A percentile compares a stretch with the other conserved stretches of the same genome.
Conservation (phyloP, 805 yeast species). For the Maudiozyma saulgeensis region DNA sequence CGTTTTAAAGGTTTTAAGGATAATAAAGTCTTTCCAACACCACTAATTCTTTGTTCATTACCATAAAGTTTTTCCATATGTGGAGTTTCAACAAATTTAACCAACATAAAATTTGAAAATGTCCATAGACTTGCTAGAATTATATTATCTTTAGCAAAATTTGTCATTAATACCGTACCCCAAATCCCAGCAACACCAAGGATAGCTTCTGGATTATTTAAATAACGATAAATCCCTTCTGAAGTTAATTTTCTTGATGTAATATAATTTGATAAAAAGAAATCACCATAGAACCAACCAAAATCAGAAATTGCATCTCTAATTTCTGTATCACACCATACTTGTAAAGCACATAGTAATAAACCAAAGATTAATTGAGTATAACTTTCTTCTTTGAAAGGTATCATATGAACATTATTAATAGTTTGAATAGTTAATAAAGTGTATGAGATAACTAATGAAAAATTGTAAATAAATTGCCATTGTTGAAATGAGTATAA, state of each 20-base stretch:
- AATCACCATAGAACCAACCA: slow-evolving; percentile 90
- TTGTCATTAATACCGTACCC: slow-evolving; percentile 56
- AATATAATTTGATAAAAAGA: slow-evolving; percentile 51
- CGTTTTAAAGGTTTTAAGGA: slow-evolving; percentile 29
- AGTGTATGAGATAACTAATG: slow-evolving; percentile 47
- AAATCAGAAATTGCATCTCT: slow-evolving; percentile 65
- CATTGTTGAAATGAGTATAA: slow-evolving; percentile 62
- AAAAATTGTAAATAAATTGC: slow-evolving; percentile 52
- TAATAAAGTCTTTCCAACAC: slow-evolving; percentile 36
- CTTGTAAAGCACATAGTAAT: slow-evolving; percentile 47
- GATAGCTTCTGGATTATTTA: slow-evolving; percentile 74
- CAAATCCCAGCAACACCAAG: slow-evolving; percentile 72
- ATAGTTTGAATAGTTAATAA: slow-evolving; percentile 35
- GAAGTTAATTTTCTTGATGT: slow-evolving; percentile 48
- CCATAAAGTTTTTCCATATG: slow-evolving; percentile 75
- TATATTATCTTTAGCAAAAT: slow-evolving; percentile 39
- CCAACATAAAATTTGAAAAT: slow-evolving; percentile 51
- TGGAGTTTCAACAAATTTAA: slow-evolving; percentile 64
- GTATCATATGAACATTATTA: slow-evolving; percentile 23
- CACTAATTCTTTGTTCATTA: slow-evolving; percentile 46
- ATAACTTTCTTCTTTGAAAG: slow-evolving; percentile 14
- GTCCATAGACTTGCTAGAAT: slow-evolving; percentile 58
- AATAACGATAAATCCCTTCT: slow-evolving; percentile 72
- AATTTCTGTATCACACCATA: slow-evolving; percentile 62
- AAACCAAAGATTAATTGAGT: slow-evolving; percentile 44